These are phyloP conservation scores for Botrytis fragariae DNA, from an alignment of 2,329 filamentous ascomycete genomes.

Conservation along the genomic window DNA sequence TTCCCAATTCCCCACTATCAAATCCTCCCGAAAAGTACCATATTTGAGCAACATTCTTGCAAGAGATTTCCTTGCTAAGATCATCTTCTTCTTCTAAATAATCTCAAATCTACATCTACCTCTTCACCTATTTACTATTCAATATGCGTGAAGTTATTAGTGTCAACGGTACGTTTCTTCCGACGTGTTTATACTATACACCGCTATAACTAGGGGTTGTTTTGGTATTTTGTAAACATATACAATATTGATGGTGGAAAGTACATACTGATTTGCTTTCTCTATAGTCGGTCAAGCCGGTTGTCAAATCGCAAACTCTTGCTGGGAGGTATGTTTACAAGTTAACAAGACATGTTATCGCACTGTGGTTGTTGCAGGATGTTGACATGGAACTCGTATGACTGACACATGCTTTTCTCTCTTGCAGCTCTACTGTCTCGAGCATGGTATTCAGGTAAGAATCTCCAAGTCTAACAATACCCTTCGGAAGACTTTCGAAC, in stretches of 20 bases:
- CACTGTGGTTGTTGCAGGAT: constrained; percentile 7
- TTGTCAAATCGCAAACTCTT: constrained; percentile 99
- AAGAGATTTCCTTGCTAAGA: constrained; percentile 22
- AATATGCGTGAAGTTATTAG: constrained; percentile 99
- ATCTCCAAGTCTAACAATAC: constrained; percentile 21
- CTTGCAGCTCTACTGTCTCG: constrained; percentile 93
- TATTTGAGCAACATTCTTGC: constrained; percentile 23
- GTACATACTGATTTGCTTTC: constrained; percentile 31
- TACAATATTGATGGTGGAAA: constrained; percentile 23
- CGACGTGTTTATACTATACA: constrained; percentile 38
- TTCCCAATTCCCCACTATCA: constrained; percentile 29
- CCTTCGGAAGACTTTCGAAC: constrained; percentile 8
- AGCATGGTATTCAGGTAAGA: constrained; percentile 97
- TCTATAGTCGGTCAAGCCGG: constrained; percentile 94
- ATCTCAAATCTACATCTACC: constrained; percentile 25
- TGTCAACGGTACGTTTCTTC: constrained; percentile 79
- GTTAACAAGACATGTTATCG: constrained; percentile 29
- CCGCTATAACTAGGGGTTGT: constrained; percentile 40
- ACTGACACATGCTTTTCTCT: constrained; percentile 35
- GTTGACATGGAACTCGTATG: constrained; percentile 4
- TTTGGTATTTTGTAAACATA: constrained; percentile 25
- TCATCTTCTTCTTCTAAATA: constrained; percentile 17
- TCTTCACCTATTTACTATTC: constrained; percentile 32
- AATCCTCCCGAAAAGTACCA: constrained; percentile 22
- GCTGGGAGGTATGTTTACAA: constrained; percentile 90